Conservation (phyloP, 139 green algal species). For the Haematococcus lacustris region DNA sequence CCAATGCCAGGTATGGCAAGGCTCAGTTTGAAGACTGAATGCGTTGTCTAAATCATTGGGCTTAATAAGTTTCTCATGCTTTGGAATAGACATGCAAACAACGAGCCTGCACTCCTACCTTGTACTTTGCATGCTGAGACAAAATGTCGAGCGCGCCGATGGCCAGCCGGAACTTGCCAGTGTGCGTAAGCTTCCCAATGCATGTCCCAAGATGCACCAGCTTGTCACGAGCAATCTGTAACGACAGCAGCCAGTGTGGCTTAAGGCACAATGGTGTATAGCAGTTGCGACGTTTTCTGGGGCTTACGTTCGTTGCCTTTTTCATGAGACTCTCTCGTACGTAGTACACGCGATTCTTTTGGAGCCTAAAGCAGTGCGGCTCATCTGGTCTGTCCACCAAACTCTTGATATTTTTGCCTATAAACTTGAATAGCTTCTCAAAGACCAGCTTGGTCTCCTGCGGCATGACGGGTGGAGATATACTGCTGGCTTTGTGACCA, state of each 20-base stretch:
- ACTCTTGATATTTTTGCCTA: constrained; percentile 93
- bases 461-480: too few species aligned
- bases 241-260: background rate
- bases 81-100: background rate
- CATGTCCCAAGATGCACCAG: constrained; percentile 83
- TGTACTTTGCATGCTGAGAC: constrained; percentile 88
- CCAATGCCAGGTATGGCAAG: background rate
- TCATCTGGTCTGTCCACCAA: constrained; percentile 80
- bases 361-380: constrained; percentile 82
- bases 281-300: too few species aligned
- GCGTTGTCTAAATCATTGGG: constrained; percentile 1
- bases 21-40: constrained; percentile 32
- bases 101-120: constrained; percentile 47
- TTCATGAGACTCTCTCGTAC: constrained; percentile 88
- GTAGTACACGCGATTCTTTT: constrained; percentile 95
- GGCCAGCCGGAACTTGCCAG: constrained; percentile 88
- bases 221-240: constrained; percentile 81
- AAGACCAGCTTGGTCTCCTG: constrained; percentile 93
- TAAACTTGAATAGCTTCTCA: constrained; percentile 98
- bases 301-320: constrained; percentile 78
- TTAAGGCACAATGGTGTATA: background rate
- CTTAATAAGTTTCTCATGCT: background rate
- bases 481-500: too few species aligned
- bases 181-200: constrained; percentile 96
- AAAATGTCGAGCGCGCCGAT: constrained; percentile 89